A percentile compares a stretch with the other conserved stretches of the same genome.
Conservation (phyloP, 1,139 yeast species). For the Suhomyces maxii region DNA sequence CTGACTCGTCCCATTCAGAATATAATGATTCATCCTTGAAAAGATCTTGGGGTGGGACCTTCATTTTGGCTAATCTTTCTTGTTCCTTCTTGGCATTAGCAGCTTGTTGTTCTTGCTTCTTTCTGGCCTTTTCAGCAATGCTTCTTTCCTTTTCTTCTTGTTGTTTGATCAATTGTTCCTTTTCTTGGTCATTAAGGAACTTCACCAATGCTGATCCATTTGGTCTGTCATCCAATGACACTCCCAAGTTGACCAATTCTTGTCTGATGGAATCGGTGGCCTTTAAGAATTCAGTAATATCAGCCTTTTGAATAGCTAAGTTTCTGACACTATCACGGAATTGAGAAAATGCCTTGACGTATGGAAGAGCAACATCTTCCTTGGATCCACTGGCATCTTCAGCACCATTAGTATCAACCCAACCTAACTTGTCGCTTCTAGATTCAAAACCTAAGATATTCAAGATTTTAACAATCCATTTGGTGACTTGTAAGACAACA, state of each 20-base stretch:
- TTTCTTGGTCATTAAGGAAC: slow-evolving; percentile 70
- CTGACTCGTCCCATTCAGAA: slow-evolving; percentile 79
- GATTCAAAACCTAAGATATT: slow-evolving; percentile 72
- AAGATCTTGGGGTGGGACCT: slow-evolving; percentile 67
- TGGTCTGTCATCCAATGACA: slow-evolving; percentile 85
- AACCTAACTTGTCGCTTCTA: slow-evolving; percentile 73
- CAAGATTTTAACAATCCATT: slow-evolving; percentile 71
- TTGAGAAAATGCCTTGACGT: slow-evolving; percentile 68
- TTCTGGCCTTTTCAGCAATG: slow-evolving; percentile 39
- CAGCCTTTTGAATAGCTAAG: slow-evolving; percentile 67
- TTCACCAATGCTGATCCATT: slow-evolving; percentile 80
- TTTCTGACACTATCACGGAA: slow-evolving; percentile 82
- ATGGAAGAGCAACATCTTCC: slow-evolving; percentile 79
- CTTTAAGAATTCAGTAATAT: slow-evolving; percentile 53
- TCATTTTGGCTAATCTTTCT: slow-evolving; percentile 69
- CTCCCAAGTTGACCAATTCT: slow-evolving; percentile 72
- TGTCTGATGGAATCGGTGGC: slow-evolving; percentile 43
- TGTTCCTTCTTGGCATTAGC: slow-evolving; percentile 58
- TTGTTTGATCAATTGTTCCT: slow-evolving; percentile 59
- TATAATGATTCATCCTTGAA: slow-evolving; percentile 60
- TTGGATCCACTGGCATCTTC: slow-evolving; percentile 27
- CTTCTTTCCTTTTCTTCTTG: slow-evolving; percentile 62
- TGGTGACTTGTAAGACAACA: slow-evolving; percentile 60
- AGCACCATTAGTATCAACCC: slow-evolving; percentile 50
- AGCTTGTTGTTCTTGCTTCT: slow-evolving; percentile 40